Base-by-base conservation (phyloP, 179 eudicot genomes). In the Spergularia azorica region DNA sequence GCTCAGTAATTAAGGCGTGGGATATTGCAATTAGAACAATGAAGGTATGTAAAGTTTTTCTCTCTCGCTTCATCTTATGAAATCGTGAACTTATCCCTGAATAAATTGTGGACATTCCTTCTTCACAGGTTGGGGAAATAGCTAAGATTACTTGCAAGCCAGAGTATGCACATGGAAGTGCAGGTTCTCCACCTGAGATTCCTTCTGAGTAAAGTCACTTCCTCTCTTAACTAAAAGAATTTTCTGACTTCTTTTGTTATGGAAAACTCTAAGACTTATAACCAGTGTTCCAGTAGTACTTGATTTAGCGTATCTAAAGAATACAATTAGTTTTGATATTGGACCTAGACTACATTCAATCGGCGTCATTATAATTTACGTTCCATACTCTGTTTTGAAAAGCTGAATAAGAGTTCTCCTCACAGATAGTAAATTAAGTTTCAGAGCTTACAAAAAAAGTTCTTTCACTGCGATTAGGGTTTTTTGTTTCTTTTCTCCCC, bases 151-250 rank as follows among this genome's bases (percentile, higher is more conserved):
- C 97, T 76, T 87, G 97, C 88, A 91, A 93, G 90, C 88, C 99
- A 67, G 99, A 93, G 70, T 95, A 93, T 85, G 99, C 97, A n/a
- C 93, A 95, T 84, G 97, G 99, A 39, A 88, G 89, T 85, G 91
- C 94, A 0, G 99, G 99, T 77, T 91, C 99, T 76, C 97, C 91
- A 46, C 99, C 99, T 63, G 99, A 95, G 75, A 88, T 95, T 21
- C 97, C 97, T 79, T 90, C 98, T 41, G 88, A 91, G 99, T 95
- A 95, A 86, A 52, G 58, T 79, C 70, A 10, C 61, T 75, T 12
- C 68, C 41, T 60, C 43, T 36, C 43, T 63, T 65, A 14, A 39
- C 6, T n/a, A 36, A 26, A 26, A 17, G 43, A 36, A 59, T 13
- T 17, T 21, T 16, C 5, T 36, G 50, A 50, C 13, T 2, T 17